Conservation (phyloP, 2,329 filamentous ascomycete species). For the Venturia asperata region DNA sequence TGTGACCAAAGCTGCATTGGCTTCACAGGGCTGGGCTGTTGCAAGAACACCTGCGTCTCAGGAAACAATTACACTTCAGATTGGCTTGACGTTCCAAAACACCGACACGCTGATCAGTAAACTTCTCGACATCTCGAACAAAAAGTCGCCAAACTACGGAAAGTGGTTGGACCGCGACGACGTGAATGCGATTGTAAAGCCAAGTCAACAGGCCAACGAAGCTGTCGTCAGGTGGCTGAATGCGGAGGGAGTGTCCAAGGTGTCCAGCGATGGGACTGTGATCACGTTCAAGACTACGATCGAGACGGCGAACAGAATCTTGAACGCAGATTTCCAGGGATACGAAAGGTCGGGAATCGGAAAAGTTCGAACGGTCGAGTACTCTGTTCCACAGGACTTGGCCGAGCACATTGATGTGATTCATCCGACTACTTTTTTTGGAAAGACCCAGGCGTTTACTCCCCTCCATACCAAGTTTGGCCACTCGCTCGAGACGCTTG, state of each 20-base stretch:
- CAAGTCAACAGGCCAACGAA: slow-evolving; percentile 44
- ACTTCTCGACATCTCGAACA: slow-evolving; percentile 9
- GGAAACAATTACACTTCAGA: slow-evolving; percentile 6
- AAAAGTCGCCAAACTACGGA: slow-evolving; percentile 42
- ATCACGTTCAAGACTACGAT: slow-evolving; percentile 40
- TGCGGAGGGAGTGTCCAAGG: slow-evolving; percentile 1
- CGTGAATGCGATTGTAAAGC: slow-evolving; percentile 48
- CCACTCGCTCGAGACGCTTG: neutral
- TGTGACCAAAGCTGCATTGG: slow-evolving; percentile 8
- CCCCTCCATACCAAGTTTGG: neutral
- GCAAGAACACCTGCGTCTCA: neutral
- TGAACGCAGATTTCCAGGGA: slow-evolving; percentile 41
- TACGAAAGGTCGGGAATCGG: neutral
- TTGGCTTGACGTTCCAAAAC: slow-evolving; percentile 4
- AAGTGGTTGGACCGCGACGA: slow-evolving; percentile 54
- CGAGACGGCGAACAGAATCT: slow-evolving; percentile 38
- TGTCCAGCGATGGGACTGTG: slow-evolving; percentile 34
- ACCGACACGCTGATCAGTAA: neutral
- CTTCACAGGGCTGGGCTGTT: slow-evolving; percentile 11
- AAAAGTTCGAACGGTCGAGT: slow-evolving; percentile 48
- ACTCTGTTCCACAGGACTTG: slow-evolving; percentile 54
- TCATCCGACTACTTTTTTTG: slow-evolving; percentile 50
- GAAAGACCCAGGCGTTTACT: neutral
- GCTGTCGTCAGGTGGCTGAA: slow-evolving; percentile 51
- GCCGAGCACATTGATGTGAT: slow-evolving; percentile 53